Base-by-base conservation (phyloP, 2,329 filamentous ascomycete species). In the Sordariomycetes sp. region DNA sequence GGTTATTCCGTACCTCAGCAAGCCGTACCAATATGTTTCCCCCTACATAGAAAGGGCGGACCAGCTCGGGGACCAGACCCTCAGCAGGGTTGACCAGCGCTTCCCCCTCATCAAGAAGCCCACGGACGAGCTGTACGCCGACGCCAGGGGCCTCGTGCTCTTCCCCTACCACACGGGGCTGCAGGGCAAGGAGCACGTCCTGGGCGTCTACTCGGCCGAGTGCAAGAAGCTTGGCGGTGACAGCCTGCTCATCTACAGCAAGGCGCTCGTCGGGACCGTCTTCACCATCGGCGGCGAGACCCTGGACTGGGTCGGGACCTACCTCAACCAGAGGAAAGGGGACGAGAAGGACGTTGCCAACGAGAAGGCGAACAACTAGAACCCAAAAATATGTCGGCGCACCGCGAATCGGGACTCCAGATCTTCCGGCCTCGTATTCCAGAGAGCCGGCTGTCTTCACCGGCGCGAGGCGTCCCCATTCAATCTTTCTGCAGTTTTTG, bases 1-100 rank as follows among this genome's bases (percentile, higher is more conserved):
- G 22, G 74, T 96, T 62, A 74, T 93, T 58, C 88, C 89, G 32
- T 90, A 90, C 74, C 76, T 97, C 65, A 73, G 84, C 66, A 88
- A 82, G 65, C 91, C 92, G 40, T 93, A 90, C 76, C 79, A 82
- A 68, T 94, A 89, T 70, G 81, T 96, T 62, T 85, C 86, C 57
- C 92, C 93, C 1, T 97, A 97, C 73, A 81, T 96, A 63, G 78
- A 83, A 70, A 90, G 86, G 71, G 92, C 86, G 67, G 94, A 97
- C 70, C 74, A 82, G 60, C 74, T 96, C 57, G 88, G 87, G 63
- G 85, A 90, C 72, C 78, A 82, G 69, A 82, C 86, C n/a, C 78
- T 93, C 63, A 76, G 72, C 65, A 83, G 80, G 67, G 76, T 93
- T 65, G 89, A 93, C 64, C 74, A 82, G 70, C 81, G 76, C 62